Evolutionary conservation across 2,329 filamentous ascomycete genomes (phyloP).

Genomic region (Colletotrichum sp.): DNA sequence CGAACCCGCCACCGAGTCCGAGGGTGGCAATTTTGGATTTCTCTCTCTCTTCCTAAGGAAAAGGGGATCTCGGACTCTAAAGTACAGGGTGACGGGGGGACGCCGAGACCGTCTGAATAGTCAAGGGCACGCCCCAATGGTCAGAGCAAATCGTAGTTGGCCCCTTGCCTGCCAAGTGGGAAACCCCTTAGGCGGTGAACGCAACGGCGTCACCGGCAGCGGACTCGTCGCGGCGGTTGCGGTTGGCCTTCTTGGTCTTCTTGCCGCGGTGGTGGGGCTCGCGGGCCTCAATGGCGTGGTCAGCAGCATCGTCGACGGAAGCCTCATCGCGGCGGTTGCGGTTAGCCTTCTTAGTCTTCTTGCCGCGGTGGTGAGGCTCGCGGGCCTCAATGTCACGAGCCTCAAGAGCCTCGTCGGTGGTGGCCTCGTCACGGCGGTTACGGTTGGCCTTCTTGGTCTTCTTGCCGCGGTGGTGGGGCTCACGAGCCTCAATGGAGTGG

Average conservation of each 20-base stretch:
- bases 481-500: conserved; percentile 20
- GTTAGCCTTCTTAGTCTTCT: no score
- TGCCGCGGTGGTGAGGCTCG: no score
- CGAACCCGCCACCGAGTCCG: neutral
- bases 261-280: conserved; percentile 23
- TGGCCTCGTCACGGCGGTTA: neutral
- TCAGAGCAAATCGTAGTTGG: neutral
- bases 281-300: no score
- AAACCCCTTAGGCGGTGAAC: conserved; percentile 9
- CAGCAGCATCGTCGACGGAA: no score
- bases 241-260: conserved; percentile 12
- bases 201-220: neutral
- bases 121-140: neutral
- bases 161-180: neutral
- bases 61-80: neutral
- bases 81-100: neutral
- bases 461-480: conserved; percentile 22
- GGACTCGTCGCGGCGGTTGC: neutral
- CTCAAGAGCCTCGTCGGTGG: conserved; percentile 17
- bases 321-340: no score
- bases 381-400: conserved; percentile 24
- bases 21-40: neutral
- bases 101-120: neutral
- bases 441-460: conserved; percentile 10
- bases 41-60: neutral